Base-by-base conservation (phyloP, 768 basidiomycete genomes). In the Russula griseocarnosa region DNA sequence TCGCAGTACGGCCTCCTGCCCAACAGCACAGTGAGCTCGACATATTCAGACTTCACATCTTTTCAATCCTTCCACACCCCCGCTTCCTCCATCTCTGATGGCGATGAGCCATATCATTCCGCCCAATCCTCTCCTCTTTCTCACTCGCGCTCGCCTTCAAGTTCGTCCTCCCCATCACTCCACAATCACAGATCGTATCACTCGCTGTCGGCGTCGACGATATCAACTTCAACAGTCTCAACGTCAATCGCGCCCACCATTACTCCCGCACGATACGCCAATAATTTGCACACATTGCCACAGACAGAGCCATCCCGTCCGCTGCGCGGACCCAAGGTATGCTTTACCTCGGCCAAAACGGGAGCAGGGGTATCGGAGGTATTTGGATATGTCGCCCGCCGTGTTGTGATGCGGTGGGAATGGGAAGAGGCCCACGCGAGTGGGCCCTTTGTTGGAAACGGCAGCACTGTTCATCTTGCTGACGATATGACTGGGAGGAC, bases 31-130 rank as follows among this genome's bases (percentile, higher is more conserved):
- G 73, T 85, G 65, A 78, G 81, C 42, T 85, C 85, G 24, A 79
- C 82, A 7, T 81, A 79, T 56, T 85, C 86, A 0, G 79, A 80
- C 2, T 71, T 83, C 3, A 84, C 86, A 1, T 78, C 85, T 50
- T 92, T 87, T 73, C 87, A 90, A 1, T 78, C 85, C 47, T 92
- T 87, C 73, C 87, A 90, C 73, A 92, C 91, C 0, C 89, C 91
- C 8, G 83, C 86, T 0, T 92, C 90, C 0, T 90, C 88, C n/a
- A 66, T 90, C 49, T 87, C 83, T 67, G 86, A 90, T 70, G 67
- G 71, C 3, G 88, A 77, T 65, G 79, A 83, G 22, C 83, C 58
- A 1, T 64, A 55, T 47, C 28, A 64, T 6, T 64, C 86, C 8
- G 86, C 87, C 3, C 80, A 82, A 11, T 82, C 83, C 4, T 86